Evolutionary conservation across 345 rosid genomes (phyloP).

Genomic region (Iberis pinnata): DNA sequence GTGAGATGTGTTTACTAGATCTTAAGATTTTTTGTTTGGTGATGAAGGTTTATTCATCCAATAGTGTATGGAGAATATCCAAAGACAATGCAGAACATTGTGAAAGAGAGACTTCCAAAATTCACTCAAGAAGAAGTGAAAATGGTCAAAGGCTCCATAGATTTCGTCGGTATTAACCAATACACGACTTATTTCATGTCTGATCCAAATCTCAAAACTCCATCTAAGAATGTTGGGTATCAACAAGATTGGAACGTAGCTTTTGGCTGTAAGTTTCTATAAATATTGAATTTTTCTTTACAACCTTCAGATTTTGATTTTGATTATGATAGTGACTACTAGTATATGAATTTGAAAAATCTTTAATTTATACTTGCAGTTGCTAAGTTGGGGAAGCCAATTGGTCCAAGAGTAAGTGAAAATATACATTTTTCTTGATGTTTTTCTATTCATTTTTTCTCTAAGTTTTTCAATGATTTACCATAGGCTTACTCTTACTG

Average conservation of each 20-base stretch:
- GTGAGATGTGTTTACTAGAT: too few relatives aligned
- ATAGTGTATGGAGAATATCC: slow-evolving; percentile 90
- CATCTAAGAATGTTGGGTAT: slow-evolving; percentile 53
- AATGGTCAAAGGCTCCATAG: slow-evolving; percentile 88
- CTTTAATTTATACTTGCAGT: slow-evolving; percentile 33
- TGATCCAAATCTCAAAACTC: slow-evolving; percentile 45
- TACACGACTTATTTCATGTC: slow-evolving; percentile 73
- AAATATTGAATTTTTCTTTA: not conserved
- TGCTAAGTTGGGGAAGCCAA: slow-evolving; percentile 54
- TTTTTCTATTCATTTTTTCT: not conserved
- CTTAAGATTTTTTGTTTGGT: not conserved
- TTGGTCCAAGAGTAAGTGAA: slow-evolving; percentile 64
- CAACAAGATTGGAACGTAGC: slow-evolving; percentile 88
- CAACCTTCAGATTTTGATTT: not conserved
- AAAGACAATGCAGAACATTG: slow-evolving; percentile 70
- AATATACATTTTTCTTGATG: not conserved
- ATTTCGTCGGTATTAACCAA: slow-evolving; percentile 86
- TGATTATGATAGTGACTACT: too few relatives aligned
- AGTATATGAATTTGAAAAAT: not conserved
- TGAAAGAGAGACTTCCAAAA: slow-evolving; percentile 69
- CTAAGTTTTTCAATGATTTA: slow-evolving; percentile 1
- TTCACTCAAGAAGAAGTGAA: slow-evolving; percentile 65
- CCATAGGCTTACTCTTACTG: slow-evolving; percentile 74
- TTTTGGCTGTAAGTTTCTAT: slow-evolving; percentile 78
- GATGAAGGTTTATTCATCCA: slow-evolving; percentile 81